Percentiles rank a stretch among this genome's conserved stretches.
phyloP scores from a whole-genome alignment of 306 rosid genomes.

The Prunus mume region DNA sequence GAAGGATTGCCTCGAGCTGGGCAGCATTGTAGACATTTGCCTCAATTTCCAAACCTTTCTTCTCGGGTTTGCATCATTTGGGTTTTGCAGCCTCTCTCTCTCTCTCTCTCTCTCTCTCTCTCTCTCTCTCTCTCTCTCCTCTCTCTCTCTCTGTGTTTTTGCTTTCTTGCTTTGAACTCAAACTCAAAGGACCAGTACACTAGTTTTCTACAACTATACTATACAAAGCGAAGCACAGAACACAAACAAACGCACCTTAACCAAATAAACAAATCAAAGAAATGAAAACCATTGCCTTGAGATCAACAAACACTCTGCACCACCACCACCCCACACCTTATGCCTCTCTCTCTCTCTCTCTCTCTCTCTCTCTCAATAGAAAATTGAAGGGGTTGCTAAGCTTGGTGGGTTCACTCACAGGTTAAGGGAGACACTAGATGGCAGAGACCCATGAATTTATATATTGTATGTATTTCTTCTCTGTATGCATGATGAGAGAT shows the following conservation, averaged over 20 bases:
- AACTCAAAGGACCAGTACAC: conserved; percentile 18
- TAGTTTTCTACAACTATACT: conserved; percentile 8
- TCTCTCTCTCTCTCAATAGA: conserved; percentile 1
- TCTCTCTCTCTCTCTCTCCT: conserved; percentile 11
- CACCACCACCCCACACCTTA: conserved; percentile 21
- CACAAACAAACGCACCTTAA: conserved; percentile 1
- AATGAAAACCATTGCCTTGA: conserved; percentile 35
- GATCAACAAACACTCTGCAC: conserved; percentile 44
- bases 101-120: conserved; percentile 1
- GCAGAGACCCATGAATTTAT: conserved; percentile 13
- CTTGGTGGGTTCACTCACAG: conserved; percentile 26
- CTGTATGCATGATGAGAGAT: background rate
- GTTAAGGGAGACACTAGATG: conserved; percentile 3
- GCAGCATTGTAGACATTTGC: conserved; percentile 45
- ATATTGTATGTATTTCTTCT: background rate
- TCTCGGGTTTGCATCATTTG: conserved; percentile 50
- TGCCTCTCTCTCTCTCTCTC: conserved; percentile 11
- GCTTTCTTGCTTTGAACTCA: conserved; percentile 49
- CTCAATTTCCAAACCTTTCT: conserved; percentile 60
- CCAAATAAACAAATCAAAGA: background rate
- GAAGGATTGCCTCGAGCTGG: conserved; percentile 45
- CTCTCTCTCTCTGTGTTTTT: conserved; percentile 6
- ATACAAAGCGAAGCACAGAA: conserved; percentile 12
- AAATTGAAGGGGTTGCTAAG: conserved; percentile 1
- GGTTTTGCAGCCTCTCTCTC: conserved; percentile 30